phyloP scores from a whole-genome alignment of 257 asterid genomes.

The Sherardia arvensis region DNA sequence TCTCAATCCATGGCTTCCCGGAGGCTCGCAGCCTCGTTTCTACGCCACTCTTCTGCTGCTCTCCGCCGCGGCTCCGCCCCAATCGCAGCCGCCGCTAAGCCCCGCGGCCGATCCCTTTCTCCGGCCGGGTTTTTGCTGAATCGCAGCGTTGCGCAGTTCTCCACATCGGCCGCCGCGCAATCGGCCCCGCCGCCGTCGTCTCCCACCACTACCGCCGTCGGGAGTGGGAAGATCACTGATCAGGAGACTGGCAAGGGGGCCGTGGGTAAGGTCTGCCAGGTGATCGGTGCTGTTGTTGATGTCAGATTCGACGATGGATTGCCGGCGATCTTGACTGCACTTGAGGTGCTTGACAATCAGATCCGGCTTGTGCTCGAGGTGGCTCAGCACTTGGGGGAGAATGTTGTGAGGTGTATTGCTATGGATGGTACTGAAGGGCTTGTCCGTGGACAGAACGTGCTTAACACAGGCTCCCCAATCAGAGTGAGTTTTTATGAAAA shows the following conservation, averaged over 20 bases:
- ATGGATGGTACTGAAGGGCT: conserved; percentile 96
- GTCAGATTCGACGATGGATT: conserved; percentile 74
- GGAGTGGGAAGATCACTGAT: conserved; percentile 60
- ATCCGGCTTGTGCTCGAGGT: conserved; percentile 87
- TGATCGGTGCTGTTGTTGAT: conserved; percentile 91
- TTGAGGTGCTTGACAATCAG: conserved; percentile 84
- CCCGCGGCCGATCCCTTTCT: conserved; percentile 18
- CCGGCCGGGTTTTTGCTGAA: conserved; percentile 62
- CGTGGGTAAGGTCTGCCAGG: conserved; percentile 76
- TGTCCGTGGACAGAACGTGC: conserved; percentile 80
- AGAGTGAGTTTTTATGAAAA: conserved; percentile 37
- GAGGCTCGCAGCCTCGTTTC: conserved; percentile 75
- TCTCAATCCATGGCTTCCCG: conserved; percentile 56
- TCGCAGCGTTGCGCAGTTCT: conserved; percentile 53
- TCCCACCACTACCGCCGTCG: conserved; percentile 29
- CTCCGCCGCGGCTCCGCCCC: conserved; percentile 22
- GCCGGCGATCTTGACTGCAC: conserved; percentile 86
- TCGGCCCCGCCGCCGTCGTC: conserved; percentile 19
- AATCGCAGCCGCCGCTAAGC: conserved; percentile 4
- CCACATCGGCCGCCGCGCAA: conserved; percentile 47
- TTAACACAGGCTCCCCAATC: conserved; percentile 84
- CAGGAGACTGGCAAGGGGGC: conserved; percentile 73
- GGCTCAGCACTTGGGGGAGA: conserved; percentile 88
- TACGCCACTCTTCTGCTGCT: conserved; percentile 50
- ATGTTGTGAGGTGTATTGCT: conserved; percentile 78